phyloP scores from a whole-genome alignment of 2,329 filamentous ascomycete genomes.

The Cladosporium sp. region DNA sequence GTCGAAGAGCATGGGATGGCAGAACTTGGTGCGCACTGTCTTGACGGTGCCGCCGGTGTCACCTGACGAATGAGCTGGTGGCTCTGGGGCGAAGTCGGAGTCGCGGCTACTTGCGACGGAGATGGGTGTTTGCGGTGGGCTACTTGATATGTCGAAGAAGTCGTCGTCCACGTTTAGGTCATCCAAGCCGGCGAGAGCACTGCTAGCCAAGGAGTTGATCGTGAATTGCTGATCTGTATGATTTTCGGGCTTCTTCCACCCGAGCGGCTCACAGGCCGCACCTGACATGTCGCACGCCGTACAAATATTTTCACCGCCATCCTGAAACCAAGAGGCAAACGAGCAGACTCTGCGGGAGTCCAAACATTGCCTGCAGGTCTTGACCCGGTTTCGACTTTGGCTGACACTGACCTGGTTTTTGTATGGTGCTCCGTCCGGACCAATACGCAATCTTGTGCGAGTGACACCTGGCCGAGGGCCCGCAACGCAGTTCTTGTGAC shows the following conservation, averaged over 20 bases:
- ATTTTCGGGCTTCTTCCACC: not conserved
- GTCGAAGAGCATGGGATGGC: slow-evolving; percentile 46
- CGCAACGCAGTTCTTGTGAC: slow-evolving; percentile 40
- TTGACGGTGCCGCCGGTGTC: slow-evolving; percentile 13
- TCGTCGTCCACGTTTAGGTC: not conserved
- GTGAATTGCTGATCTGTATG: not conserved
- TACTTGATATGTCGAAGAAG: not conserved
- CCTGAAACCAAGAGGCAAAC: slow-evolving; percentile 23
- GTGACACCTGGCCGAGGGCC: slow-evolving; percentile 37
- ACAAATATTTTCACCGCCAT: slow-evolving; percentile 24
- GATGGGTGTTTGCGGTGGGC: not conserved
- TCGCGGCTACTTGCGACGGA: not conserved
- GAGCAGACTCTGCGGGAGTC: slow-evolving; percentile 26
- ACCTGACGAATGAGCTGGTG: not conserved
- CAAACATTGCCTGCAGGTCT: slow-evolving; percentile 24
- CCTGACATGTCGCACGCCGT: slow-evolving; percentile 12
- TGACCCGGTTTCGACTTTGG: slow-evolving; percentile 7
- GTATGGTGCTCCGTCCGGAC: slow-evolving; percentile 28
- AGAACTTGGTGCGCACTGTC: slow-evolving; percentile 42
- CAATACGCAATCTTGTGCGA: slow-evolving; percentile 27
- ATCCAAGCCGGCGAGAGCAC: not conserved
- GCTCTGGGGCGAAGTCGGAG: not conserved
- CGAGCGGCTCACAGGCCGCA: slow-evolving; percentile 22
- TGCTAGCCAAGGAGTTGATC: not conserved
- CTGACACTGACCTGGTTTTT: slow-evolving; percentile 17